Conservation (phyloP, 257 asterid genomes). For the Perilla frutescens region DNA sequence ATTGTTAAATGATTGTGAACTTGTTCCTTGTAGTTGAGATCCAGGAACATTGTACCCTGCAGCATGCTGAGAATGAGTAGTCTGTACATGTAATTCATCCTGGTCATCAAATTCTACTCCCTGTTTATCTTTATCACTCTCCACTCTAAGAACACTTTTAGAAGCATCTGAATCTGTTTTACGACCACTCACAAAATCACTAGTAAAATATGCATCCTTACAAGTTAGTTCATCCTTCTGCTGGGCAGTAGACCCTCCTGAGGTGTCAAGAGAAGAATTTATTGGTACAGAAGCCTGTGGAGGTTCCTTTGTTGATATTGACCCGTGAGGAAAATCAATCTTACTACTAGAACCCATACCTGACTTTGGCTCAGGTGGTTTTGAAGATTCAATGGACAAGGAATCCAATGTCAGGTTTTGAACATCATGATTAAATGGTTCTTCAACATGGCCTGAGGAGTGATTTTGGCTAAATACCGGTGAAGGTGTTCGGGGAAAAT, state of each 20-base stretch:
- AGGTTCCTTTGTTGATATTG: conserved; percentile 41
- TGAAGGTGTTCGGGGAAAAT: conserved; percentile 81
- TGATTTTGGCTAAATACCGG: conserved; percentile 68
- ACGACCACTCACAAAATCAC: conserved; percentile 45
- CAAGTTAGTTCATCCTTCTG: conserved; percentile 44
- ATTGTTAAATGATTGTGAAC: conserved; percentile 43
- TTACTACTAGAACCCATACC: conserved; percentile 38
- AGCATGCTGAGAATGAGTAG: conserved; percentile 50
- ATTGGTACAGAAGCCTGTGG: conserved; percentile 38
- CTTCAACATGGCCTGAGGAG: conserved; percentile 62
- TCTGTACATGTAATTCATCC: conserved; percentile 47
- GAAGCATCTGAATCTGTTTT: conserved; percentile 43
- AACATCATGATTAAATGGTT: conserved; percentile 51
- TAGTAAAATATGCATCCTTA: conserved; percentile 43
- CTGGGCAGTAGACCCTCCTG: conserved; percentile 43
- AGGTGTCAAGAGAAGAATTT: conserved; percentile 34
- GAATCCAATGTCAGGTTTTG: conserved; percentile 59
- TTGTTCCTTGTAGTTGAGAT: conserved; percentile 51
- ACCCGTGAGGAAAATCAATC: conserved; percentile 43
- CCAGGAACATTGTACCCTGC: conserved; percentile 52
- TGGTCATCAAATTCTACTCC: conserved; percentile 46
- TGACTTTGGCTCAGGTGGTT: conserved; percentile 50
- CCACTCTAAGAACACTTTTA: conserved; percentile 36
- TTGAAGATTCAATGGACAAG: conserved; percentile 50
- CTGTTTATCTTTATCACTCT: conserved; percentile 45